Percentiles rank a stretch among this genome's conserved stretches.
phyloP scores from a whole-genome alignment of 768 basidiomycete species.

The Pleurotus tuoliensis region DNA sequence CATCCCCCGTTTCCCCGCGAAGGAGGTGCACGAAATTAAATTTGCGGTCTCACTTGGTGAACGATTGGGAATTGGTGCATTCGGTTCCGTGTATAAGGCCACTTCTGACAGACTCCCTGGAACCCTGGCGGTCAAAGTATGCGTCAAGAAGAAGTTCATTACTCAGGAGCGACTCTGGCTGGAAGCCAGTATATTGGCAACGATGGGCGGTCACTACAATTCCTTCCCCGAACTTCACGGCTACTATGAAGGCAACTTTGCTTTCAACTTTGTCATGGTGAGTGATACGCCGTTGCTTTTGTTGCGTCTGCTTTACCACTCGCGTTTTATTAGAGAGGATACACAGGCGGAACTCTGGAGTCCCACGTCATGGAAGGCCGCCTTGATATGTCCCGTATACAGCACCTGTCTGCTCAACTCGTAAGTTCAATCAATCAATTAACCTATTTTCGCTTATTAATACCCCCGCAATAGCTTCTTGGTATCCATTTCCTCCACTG shows the following conservation, averaged over 20 bases:
- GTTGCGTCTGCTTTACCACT: not conserved
- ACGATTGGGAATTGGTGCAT: not conserved
- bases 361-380: not conserved
- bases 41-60: no score
- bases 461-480: not conserved
- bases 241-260: not conserved
- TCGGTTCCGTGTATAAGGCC: not conserved
- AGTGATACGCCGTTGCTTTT: not conserved
- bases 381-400: not conserved
- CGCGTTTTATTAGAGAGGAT: not conserved
- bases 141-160: not conserved
- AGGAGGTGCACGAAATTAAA: no score
- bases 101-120: not conserved
- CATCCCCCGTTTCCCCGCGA: no score
- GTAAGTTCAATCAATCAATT: not conserved
- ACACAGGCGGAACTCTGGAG: not conserved
- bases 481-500: conserved; percentile 4
- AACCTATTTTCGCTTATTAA: not conserved
- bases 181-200: no score
- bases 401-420: not conserved
- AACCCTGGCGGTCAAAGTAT: not conserved
- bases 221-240: not conserved
- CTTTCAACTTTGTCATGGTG: not conserved
- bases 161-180: no score
- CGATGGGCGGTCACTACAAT: not conserved